These are phyloP conservation scores for Diaporthe humulicola DNA, from an alignment of 2,329 filamentous ascomycete species.

Conservation along the genomic window DNA sequence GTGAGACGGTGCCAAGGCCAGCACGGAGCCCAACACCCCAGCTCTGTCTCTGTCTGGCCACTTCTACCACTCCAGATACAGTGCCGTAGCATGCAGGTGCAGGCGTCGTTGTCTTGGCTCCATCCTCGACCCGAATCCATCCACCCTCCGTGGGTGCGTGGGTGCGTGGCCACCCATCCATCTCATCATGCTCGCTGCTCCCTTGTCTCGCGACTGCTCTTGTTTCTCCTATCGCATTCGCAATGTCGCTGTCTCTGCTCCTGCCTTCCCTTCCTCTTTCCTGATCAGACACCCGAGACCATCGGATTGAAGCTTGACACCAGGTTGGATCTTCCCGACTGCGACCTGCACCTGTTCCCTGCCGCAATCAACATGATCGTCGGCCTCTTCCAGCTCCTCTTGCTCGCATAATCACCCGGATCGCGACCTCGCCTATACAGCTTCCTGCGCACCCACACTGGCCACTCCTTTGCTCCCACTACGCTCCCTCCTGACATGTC, in stretches of 20 bases:
- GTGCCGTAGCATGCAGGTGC: conserved; percentile 12
- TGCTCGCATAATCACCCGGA: not conserved
- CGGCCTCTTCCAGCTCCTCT: not conserved
- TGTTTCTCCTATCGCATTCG: conserved; percentile 36
- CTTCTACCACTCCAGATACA: not conserved
- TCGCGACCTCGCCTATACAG: not conserved
- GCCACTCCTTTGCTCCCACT: conserved; percentile 1
- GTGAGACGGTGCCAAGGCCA: conserved; percentile 39
- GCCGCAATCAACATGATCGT: conserved; percentile 5
- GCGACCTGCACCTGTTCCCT: not conserved
- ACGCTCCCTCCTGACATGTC: not conserved
- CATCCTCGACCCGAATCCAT: conserved; percentile 19
- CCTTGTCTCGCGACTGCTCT: conserved; percentile 24
- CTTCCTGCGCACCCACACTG: not conserved
- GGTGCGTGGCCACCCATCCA: not conserved
- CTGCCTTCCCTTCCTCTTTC: not conserved
- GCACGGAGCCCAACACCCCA: conserved; percentile 6
- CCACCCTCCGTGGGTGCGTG: not conserved
- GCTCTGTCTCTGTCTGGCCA: not conserved
- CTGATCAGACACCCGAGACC: not conserved
- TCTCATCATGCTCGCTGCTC: conserved; percentile 26
- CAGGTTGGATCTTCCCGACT: not conserved
- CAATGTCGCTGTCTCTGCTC: not conserved
- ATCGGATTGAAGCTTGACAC: not conserved
- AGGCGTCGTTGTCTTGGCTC: conserved; percentile 14